Evolutionary conservation across 495 filamentous ascomycete genomes (phyloP).

Genomic region (Elaphomyces granulatus): DNA sequence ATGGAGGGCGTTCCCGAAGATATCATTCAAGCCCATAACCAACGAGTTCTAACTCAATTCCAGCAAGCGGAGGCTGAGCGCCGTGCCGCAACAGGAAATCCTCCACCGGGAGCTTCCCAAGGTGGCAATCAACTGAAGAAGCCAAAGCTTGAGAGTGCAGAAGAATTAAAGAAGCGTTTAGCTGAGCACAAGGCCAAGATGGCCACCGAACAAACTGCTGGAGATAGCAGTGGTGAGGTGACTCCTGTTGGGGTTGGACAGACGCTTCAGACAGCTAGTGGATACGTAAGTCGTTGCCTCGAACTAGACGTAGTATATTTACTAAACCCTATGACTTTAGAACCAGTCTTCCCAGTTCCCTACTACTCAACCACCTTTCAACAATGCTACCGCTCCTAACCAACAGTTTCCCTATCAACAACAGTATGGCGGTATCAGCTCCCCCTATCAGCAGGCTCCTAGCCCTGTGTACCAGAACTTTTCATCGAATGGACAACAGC

Average conservation of each 20-base stretch:
- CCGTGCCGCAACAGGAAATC: conserved; percentile 70
- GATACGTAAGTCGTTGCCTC: conserved; percentile 36
- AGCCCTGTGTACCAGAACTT: conserved; percentile 29
- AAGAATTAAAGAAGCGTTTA: conserved; percentile 69
- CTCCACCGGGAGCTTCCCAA: conserved; percentile 43
- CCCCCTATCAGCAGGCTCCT: conserved; percentile 28
- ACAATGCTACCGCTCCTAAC: conserved; percentile 12
- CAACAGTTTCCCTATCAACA: conserved; percentile 24
- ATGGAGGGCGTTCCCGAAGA: conserved; percentile 95
- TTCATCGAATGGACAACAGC: conserved; percentile 22
- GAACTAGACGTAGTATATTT: conserved; percentile 1
- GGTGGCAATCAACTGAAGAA: conserved; percentile 51
- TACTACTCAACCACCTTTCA: conserved; percentile 12
- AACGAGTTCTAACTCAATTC: conserved; percentile 68
- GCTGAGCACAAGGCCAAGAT: conserved; percentile 65
- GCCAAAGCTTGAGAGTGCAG: conserved; percentile 59
- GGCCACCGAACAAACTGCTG: conserved; percentile 41
- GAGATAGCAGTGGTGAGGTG: conserved; percentile 43
- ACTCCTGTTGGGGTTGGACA: conserved; percentile 42
- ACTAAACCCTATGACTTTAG: conserved; percentile 6
- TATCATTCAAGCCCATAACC: conserved; percentile 62
- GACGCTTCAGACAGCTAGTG: conserved; percentile 36
- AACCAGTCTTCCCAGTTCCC: conserved; percentile 18
- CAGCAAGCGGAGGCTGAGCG: conserved; percentile 75
- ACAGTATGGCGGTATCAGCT: conserved; percentile 23